phyloP scores from a whole-genome alignment of 345 rosid genomes.

The Eutrema heterophyllum region DNA sequence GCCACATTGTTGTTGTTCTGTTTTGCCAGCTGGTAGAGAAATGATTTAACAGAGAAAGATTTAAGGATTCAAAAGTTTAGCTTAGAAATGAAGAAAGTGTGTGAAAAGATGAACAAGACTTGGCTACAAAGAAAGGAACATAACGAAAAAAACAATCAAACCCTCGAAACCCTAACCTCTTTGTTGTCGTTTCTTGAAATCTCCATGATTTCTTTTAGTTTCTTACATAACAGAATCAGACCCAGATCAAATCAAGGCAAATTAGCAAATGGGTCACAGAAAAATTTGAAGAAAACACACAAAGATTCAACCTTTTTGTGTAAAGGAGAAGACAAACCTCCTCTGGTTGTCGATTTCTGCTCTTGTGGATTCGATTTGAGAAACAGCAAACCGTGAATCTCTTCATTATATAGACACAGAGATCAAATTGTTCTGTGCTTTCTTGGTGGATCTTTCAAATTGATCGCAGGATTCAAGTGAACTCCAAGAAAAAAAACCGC shows the following conservation, averaged over 20 bases:
- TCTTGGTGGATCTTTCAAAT: constrained; percentile 9
- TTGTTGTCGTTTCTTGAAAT: constrained; percentile 18
- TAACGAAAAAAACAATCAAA: background rate
- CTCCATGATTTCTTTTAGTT: constrained; percentile 25
- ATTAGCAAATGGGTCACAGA: background rate
- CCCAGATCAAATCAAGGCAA: constrained; percentile 13
- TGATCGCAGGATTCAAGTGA: constrained; percentile 28
- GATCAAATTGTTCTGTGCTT: background rate
- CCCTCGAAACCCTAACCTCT: constrained; percentile 8
- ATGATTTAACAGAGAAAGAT: constrained; percentile 1
- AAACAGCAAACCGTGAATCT: constrained; percentile 23
- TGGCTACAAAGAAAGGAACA: constrained; percentile 21
- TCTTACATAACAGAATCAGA: constrained; percentile 20
- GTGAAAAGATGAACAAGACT: constrained; percentile 11
- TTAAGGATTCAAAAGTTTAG: background rate
- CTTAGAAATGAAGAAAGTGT: constrained; percentile 13
- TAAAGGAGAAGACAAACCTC: constrained; percentile 13
- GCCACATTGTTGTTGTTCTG: constrained; percentile 32
- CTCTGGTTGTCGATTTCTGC: background rate
- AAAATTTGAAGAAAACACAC: background rate
- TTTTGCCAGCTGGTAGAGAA: background rate
- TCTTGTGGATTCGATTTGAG: constrained; percentile 17
- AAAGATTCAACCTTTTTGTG: background rate
- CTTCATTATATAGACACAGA: constrained; percentile 30
- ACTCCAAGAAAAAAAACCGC: constrained; percentile 28